Conservation (phyloP, 2,329 filamentous ascomycete genomes). For the Hortaea werneckii region DNA sequence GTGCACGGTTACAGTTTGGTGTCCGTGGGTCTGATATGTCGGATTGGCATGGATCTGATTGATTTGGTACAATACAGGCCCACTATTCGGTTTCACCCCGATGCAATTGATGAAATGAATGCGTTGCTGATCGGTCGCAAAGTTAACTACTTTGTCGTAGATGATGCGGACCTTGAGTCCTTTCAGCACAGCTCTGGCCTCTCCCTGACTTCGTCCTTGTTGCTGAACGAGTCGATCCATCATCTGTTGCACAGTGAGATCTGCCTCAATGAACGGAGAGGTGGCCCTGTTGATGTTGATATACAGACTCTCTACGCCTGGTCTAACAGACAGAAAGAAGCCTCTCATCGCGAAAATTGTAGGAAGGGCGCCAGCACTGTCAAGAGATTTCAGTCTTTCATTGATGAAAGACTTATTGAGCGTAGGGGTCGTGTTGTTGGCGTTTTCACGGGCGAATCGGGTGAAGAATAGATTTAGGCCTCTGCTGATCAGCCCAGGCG, state of each 20-base stretch:
- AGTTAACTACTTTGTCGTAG: background rate
- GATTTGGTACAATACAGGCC: too few species aligned
- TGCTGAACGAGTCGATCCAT: background rate
- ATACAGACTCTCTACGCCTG: slow-evolving; percentile 4
- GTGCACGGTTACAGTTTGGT: background rate
- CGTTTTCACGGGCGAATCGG: background rate
- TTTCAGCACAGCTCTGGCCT: background rate
- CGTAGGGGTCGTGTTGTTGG: background rate
- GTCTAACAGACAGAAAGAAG: slow-evolving; percentile 11
- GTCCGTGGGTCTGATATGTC: too few species aligned
- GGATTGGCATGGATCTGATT: too few species aligned
- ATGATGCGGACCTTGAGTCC: slow-evolving; percentile 9
- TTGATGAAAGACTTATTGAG: background rate
- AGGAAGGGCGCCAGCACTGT: background rate
- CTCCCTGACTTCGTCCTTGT: too few species aligned
- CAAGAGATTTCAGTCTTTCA: background rate
- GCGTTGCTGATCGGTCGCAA: background rate
- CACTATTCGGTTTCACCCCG: too few species aligned
- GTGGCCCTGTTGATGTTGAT: slow-evolving; percentile 16
- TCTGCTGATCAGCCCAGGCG: background rate
- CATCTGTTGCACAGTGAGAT: background rate
- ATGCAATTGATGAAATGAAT: background rate
- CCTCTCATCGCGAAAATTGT: slow-evolving; percentile 1
- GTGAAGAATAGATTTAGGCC: background rate
- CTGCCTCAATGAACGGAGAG: slow-evolving; percentile 5